Evolutionary conservation across 768 basidiomycete species (phyloP).

Genomic region (Boletus fagicola): DNA sequence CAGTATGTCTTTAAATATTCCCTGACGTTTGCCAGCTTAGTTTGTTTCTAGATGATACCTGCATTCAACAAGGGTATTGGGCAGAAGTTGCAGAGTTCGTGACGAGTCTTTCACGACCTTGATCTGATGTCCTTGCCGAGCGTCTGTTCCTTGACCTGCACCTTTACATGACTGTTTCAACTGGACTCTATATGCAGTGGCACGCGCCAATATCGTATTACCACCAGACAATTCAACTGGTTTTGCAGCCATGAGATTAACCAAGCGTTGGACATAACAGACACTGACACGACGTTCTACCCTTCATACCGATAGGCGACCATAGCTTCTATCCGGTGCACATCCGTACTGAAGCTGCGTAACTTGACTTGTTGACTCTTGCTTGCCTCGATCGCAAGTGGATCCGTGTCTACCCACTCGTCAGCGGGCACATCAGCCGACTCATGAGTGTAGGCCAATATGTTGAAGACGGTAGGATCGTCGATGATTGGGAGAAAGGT

Average conservation of each 20-base stretch:
- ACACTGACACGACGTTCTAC: conserved; percentile 30
- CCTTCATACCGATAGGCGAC: conserved; percentile 95
- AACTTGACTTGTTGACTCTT: conserved; percentile 94
- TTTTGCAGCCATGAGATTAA: conserved; percentile 1
- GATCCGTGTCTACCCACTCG: conserved; percentile 96
- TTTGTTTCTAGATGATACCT: conserved; percentile 47
- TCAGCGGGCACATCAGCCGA: conserved; percentile 89
- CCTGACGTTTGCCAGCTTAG: not conserved
- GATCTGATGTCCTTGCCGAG: not conserved
- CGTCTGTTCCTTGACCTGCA: not conserved
- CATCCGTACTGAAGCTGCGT: conserved; percentile 94
- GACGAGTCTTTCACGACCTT: conserved; percentile 18
- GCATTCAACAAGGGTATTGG: conserved; percentile 56
- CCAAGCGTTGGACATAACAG: not conserved
- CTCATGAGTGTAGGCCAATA: conserved; percentile 91
- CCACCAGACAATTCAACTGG: not conserved
- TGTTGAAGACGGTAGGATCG: conserved; percentile 95
- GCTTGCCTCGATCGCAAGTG: conserved; percentile 86
- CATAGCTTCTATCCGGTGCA: conserved; percentile 97
- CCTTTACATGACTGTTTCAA: not conserved
- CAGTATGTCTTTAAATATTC: conserved; percentile 38
- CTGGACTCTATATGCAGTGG: not conserved
- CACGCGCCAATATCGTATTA: not conserved
- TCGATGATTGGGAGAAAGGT: conserved; percentile 96
- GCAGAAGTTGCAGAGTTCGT: conserved; percentile 49